Evolutionary conservation across 768 basidiomycete genomes (phyloP).

Genomic region (Boletus insuetus): DNA sequence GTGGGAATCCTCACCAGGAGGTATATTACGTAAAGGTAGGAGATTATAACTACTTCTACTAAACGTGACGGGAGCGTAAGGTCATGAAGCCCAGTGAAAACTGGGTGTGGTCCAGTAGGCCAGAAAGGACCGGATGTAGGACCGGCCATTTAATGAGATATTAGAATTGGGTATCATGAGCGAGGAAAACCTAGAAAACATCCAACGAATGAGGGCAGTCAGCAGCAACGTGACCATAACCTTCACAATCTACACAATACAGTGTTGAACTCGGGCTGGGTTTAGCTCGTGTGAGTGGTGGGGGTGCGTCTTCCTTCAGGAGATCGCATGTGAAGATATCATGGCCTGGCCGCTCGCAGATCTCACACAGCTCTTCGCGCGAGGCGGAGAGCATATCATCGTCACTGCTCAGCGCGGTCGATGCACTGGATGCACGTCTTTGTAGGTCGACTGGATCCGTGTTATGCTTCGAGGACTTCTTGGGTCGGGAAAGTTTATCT

Average conservation of each 20-base stretch:
- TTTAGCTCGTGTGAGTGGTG: conserved; percentile 21
- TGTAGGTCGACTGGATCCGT: conserved; percentile 35
- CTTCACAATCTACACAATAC: conserved; percentile 85
- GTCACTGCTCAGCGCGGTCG: conserved; percentile 24
- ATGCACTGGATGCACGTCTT: conserved; percentile 20
- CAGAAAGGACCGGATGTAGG: no score
- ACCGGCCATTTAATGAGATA: no score
- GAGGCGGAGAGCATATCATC: conserved; percentile 20
- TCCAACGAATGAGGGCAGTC: conserved; percentile 86
- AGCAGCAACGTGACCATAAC: conserved; percentile 67
- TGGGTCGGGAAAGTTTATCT: conserved; percentile 59
- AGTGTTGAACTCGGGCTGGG: conserved; percentile 33
- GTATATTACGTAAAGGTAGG: conserved; percentile 16
- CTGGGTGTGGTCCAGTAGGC: no score
- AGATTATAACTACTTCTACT: neutral
- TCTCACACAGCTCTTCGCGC: conserved; percentile 69
- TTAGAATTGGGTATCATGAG: conserved; percentile 8
- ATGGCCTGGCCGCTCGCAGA: conserved; percentile 82
- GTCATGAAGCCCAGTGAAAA: no score
- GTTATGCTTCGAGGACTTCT: conserved; percentile 54
- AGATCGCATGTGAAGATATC: conserved; percentile 84
- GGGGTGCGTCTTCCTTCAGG: conserved; percentile 52
- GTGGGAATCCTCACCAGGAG: conserved; percentile 12
- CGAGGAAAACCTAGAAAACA: conserved; percentile 59
- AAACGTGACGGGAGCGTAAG: neutral